phyloP scores from a whole-genome alignment of 805 yeast genomes.

The Yamadazyma insecticola region DNA sequence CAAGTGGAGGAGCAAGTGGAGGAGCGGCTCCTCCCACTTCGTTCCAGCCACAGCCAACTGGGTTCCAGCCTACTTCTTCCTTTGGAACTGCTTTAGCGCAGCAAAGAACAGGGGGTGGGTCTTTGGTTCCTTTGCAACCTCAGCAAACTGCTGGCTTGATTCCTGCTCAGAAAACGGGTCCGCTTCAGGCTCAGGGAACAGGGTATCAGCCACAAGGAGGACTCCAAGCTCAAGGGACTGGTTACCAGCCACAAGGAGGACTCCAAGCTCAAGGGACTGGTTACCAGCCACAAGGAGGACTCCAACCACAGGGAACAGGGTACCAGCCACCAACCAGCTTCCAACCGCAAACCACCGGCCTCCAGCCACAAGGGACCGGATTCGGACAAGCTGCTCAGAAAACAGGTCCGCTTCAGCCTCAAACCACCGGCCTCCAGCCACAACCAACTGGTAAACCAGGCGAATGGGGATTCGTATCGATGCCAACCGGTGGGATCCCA shows the following conservation, averaged over 20 bases:
- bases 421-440: conserved; percentile 40
- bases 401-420: conserved; percentile 48
- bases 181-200: conserved; percentile 28
- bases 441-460: conserved; percentile 69
- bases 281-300: conserved; percentile 18
- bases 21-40: conserved; percentile 6
- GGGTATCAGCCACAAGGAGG: conserved; percentile 21
- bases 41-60: conserved; percentile 36
- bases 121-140: conserved; percentile 47
- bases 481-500: conserved; percentile 67
- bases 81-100: conserved; percentile 17
- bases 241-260: conserved; percentile 14
- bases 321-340: conserved; percentile 16
- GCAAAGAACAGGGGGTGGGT: conserved; percentile 45
- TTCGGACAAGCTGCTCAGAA: conserved; percentile 49
- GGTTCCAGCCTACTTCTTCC: conserved; percentile 28
- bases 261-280: conserved; percentile 19
- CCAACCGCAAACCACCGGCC: conserved; percentile 25
- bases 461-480: conserved; percentile 73
- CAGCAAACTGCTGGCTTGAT: conserved; percentile 69
- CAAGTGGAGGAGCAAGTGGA: conserved; percentile 19
- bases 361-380: conserved; percentile 23
- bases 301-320: conserved; percentile 18
- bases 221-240: conserved; percentile 16
- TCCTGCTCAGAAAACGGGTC: conserved; percentile 42